phyloP scores from a whole-genome alignment of 1,139 yeast genomes.

The Candida sanyaensis region DNA sequence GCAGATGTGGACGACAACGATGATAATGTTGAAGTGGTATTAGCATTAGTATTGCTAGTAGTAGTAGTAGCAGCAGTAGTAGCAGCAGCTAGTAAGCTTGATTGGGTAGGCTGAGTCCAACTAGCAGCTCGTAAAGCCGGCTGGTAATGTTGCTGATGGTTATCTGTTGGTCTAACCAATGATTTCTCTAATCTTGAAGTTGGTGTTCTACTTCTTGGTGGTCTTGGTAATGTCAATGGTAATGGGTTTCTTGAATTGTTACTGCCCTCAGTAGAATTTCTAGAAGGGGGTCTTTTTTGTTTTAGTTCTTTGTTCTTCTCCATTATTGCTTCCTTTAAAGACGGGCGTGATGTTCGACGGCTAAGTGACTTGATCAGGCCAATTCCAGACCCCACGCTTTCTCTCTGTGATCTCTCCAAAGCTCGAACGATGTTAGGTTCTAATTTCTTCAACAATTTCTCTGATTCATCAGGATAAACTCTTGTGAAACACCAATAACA shows the following conservation, averaged over 20 bases:
- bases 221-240: conserved; percentile 11
- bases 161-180: neutral
- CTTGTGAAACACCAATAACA: conserved; percentile 72
- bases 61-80: neutral
- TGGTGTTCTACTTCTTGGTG: conserved; percentile 1
- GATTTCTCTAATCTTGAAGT: conserved; percentile 6
- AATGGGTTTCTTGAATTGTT: neutral
- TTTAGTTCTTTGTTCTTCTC: conserved; percentile 36
- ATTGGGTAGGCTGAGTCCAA: conserved; percentile 10
- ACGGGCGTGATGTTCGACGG: conserved; percentile 22
- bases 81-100: neutral
- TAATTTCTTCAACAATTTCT: conserved; percentile 50
- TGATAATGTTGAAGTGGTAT: neutral
- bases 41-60: neutral
- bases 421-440: conserved; percentile 41
- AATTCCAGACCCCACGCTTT: conserved; percentile 29
- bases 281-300: conserved; percentile 27
- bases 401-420: conserved; percentile 41
- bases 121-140: conserved; percentile 10
- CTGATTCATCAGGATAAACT: conserved; percentile 49
- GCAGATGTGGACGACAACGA: neutral
- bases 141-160: neutral
- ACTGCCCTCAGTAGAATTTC: conserved; percentile 12
- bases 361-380: conserved; percentile 7
- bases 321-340: conserved; percentile 35